Base-by-base conservation (phyloP, 495 filamentous ascomycete genomes). In the Penicillium canescens region DNA sequence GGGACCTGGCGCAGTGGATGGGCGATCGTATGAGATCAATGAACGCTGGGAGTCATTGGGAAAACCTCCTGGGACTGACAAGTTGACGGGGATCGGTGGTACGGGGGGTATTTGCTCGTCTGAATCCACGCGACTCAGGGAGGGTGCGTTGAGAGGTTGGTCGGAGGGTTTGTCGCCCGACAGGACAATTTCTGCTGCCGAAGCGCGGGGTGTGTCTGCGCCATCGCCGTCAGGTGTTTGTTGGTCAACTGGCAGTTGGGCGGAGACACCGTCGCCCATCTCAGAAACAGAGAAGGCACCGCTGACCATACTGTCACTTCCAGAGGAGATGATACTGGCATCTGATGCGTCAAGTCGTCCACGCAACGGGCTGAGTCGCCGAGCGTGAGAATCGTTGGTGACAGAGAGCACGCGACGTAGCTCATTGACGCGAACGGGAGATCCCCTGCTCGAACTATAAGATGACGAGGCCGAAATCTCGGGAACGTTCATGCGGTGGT, bases 341-440 rank as follows among this genome's bases (percentile, higher is more conserved):
- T 67, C 71, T 6, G 71, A 75, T 14, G 62, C 56, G 46, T 71
- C 68, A 16, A 73, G 56, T 40, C 68, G 70, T 24, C 66, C 66
- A 8, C 72, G 66, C 18, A 78, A 53, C 1, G 75, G 73, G 48
- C 74, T 78, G 24, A 66, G 62, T n/a, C 62, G 65, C n/a, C 69
- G 68, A n/a, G 43, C 36, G 7, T 68, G 59, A 7, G 62, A 60
- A 9, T 73, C 72, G 54, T 67, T 71, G 55, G 60, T 69, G 23
- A 74, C 84, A 3, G 83, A 84, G 13, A 90, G 78, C 20, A 86
- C 87, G 43, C 84, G 82, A 67, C 92, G 92, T 54, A 96, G 77
- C 60, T 96, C 91, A 50, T 92, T 91, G n/a, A 96, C 86, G 34
- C 88, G 86, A n/a, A 91, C 83, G 10, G 90, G 83, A 14, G 82